A percentile compares a stretch with the other conserved stretches of the same genome.
Conservation (phyloP, 345 rosid species). For the Kernera saxatilis region DNA sequence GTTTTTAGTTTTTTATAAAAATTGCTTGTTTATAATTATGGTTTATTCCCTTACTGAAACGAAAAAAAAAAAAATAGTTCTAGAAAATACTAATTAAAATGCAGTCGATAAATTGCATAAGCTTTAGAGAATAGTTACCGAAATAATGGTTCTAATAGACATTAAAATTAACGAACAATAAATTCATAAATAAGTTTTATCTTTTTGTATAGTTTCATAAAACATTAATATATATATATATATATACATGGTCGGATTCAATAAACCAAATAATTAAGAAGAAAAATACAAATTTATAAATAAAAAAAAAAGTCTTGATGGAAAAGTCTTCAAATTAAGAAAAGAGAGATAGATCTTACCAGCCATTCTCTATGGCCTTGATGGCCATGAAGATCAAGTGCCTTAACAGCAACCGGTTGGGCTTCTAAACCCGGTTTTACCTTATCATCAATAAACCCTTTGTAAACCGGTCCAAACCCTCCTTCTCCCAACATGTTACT, state of each 20-base stretch:
- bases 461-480: constrained; percentile 74
- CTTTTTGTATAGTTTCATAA: neutral
- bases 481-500: constrained; percentile 69
- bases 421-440: constrained; percentile 49
- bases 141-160: neutral
- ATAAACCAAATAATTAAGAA: too few relatives aligned
- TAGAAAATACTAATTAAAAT: neutral
- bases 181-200: neutral
- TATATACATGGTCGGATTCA: too few relatives aligned
- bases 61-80: neutral
- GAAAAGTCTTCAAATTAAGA: too few relatives aligned
- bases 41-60: neutral
- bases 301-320: too few relatives aligned
- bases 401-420: constrained; percentile 77
- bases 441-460: constrained; percentile 61
- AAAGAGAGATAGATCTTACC: constrained; percentile 33
- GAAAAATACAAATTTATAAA: too few relatives aligned
- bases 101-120: neutral
- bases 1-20: neutral
- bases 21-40: neutral
- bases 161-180: neutral
- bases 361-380: constrained; percentile 91
- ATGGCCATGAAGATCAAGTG: constrained; percentile 55
- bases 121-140: neutral
- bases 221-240: neutral